These are phyloP conservation scores for Apiotrichum laibachii DNA, from an alignment of 1,284 basidiomycete genomes.

Conservation along the genomic window DNA sequence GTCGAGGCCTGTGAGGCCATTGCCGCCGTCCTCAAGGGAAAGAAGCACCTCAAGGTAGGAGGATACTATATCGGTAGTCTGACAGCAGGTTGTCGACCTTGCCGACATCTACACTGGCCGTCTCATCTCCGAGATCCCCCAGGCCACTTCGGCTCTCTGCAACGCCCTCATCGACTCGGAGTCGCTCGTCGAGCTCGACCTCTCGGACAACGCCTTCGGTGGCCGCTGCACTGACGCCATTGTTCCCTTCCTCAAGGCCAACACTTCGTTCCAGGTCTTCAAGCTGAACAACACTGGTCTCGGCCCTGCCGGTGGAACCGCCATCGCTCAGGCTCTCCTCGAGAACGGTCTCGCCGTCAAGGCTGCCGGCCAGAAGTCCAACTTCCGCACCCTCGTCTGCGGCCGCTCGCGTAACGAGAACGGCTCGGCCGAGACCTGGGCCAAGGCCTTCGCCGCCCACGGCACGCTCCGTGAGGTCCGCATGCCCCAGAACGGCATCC, in stretches of 20 bases:
- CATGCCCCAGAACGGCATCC: conserved; percentile 96
- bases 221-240: conserved; percentile 93
- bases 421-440: conserved; percentile 79
- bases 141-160: conserved; percentile 82
- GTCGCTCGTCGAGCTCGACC: conserved; percentile 79
- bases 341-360: conserved; percentile 71
- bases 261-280: conserved; percentile 74
- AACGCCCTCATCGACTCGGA: conserved; percentile 77
- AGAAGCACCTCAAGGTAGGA: conserved; percentile 68
- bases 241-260: conserved; percentile 80
- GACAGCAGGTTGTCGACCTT: conserved; percentile 79
- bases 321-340: conserved; percentile 79
- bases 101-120: conserved; percentile 98
- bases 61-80: neutral
- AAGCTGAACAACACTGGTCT: conserved; percentile 97
- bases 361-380: conserved; percentile 63
- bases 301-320: conserved; percentile 83
- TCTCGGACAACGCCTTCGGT: conserved; percentile 96
- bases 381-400: conserved; percentile 79
- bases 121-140: conserved; percentile 91
- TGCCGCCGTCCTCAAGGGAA: conserved; percentile 72
- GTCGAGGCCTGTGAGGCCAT: conserved; percentile 85
- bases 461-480: conserved; percentile 73
- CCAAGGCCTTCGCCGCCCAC: conserved; percentile 82
- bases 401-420: conserved; percentile 94